phyloP scores from a whole-genome alignment of 495 filamentous ascomycete genomes.

The Penicillium crystallinum region DNA sequence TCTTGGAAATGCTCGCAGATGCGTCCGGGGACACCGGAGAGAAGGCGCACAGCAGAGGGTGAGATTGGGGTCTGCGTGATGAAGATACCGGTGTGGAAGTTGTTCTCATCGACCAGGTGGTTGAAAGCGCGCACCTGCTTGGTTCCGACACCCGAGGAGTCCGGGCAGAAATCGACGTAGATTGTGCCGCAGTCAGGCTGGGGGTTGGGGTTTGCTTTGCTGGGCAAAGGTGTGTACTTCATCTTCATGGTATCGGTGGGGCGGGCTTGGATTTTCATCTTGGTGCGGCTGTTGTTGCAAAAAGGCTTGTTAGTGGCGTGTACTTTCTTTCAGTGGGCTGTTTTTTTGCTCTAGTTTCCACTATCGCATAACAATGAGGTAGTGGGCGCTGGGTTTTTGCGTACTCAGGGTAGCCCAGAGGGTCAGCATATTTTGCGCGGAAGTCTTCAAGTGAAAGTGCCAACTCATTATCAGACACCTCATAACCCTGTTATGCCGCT shows the following conservation, averaged over 20 bases:
- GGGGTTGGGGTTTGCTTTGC: conserved; percentile 57
- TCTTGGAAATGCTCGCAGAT: conserved; percentile 93
- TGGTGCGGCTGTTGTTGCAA: conserved; percentile 56
- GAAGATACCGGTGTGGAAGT: conserved; percentile 84
- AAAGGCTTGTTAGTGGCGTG: conserved; percentile 23
- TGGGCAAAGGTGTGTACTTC: conserved; percentile 69
- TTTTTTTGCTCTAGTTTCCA: neutral
- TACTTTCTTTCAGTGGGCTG: neutral
- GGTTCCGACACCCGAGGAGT: conserved; percentile 68
- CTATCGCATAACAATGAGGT: neutral
- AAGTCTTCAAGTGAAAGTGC: conserved; percentile 76
- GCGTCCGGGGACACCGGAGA: conserved; percentile 72
- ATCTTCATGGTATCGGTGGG: conserved; percentile 77
- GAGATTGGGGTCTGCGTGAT: conserved; percentile 78
- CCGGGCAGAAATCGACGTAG: conserved; percentile 86
- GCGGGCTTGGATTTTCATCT: conserved; percentile 79
- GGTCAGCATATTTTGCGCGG: conserved; percentile 56
- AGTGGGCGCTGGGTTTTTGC: conserved; percentile 13
- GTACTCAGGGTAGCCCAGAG: conserved; percentile 68
- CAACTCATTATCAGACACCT: conserved; percentile 83
- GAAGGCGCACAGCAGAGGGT: conserved; percentile 59
- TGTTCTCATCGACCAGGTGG: conserved; percentile 66
- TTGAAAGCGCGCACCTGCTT: conserved; percentile 88
- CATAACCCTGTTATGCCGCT: conserved; percentile 65
- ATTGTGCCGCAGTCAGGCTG: conserved; percentile 73